These are phyloP conservation scores for Elymus sibiricus DNA, from an alignment of 176 grass and related monocot genomes.

Conservation along the genomic window DNA sequence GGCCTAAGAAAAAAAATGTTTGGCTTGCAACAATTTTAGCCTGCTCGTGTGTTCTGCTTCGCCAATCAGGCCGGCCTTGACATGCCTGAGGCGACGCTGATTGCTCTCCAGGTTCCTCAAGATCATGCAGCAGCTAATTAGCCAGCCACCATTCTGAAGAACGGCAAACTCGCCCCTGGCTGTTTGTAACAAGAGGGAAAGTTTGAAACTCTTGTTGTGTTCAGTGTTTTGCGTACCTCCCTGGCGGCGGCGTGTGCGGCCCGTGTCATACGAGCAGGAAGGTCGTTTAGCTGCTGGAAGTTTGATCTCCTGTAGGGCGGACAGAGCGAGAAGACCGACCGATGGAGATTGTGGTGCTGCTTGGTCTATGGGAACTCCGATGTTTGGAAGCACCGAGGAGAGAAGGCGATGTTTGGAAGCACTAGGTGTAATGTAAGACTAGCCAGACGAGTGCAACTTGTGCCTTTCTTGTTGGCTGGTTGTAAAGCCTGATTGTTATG, in stretches of 20 bases:
- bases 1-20: background rate
- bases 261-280: slow-evolving; percentile 69
- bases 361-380: too few relatives aligned
- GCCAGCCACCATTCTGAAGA: background rate
- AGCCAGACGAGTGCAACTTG: too few relatives aligned
- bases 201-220: background rate
- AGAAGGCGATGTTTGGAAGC: too few relatives aligned
- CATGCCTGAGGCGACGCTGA: slow-evolving; percentile 84
- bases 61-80: slow-evolving; percentile 87
- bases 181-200: background rate
- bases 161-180: background rate
- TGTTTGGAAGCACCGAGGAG: too few relatives aligned
- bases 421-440: too few relatives aligned
- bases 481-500: too few relatives aligned
- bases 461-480: too few relatives aligned
- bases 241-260: slow-evolving; percentile 63
- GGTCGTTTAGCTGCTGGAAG: too few relatives aligned
- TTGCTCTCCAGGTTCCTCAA: slow-evolving; percentile 92
- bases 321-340: too few relatives aligned
- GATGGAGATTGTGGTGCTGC: too few relatives aligned
- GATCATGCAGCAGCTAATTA: slow-evolving; percentile 79
- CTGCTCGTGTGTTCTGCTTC: slow-evolving; percentile 82
- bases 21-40: slow-evolving; percentile 29
- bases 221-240: slow-evolving; percentile 76
- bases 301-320: too few relatives aligned